phyloP scores from a whole-genome alignment of 257 asterid species.

The Gardenia jasminoides region DNA sequence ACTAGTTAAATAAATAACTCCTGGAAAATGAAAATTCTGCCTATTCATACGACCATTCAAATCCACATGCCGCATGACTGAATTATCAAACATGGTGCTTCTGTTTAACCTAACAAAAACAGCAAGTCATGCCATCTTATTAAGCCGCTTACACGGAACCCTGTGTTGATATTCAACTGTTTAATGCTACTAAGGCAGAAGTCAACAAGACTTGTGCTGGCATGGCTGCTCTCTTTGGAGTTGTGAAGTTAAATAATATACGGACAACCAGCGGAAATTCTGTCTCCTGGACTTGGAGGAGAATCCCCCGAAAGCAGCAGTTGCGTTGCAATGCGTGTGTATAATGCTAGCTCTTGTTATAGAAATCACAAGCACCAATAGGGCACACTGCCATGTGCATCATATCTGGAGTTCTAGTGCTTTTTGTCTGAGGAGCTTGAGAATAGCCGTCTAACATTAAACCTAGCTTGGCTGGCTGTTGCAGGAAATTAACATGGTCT shows the following conservation, averaged over 20 bases:
- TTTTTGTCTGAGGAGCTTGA: not conserved
- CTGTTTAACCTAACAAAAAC: constrained; percentile 2
- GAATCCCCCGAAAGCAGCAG: too few relatives aligned
- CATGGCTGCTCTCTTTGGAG: not conserved
- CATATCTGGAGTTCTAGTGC: not conserved
- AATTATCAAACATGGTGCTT: not conserved
- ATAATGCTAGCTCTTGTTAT: not conserved
- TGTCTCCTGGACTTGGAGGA: not conserved
- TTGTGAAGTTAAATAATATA: not conserved
- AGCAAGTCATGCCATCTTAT: not conserved
- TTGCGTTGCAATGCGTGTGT: too few relatives aligned
- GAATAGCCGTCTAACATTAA: not conserved
- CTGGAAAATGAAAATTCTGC: not conserved
- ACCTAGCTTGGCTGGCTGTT: not conserved
- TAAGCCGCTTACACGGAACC: not conserved
- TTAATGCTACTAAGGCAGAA: not conserved
- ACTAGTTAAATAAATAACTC: too few relatives aligned
- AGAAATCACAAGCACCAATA: constrained; percentile 6
- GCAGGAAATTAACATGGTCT: constrained; percentile 22
- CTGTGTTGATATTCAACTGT: not conserved
- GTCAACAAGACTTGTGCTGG: not conserved
- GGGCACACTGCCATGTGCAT: not conserved
- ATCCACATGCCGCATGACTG: not conserved
- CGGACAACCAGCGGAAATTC: not conserved
- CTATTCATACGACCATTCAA: not conserved